Conservation (phyloP, 164 flowering plant genomes). For the Dillenia suffruticosa region DNA sequence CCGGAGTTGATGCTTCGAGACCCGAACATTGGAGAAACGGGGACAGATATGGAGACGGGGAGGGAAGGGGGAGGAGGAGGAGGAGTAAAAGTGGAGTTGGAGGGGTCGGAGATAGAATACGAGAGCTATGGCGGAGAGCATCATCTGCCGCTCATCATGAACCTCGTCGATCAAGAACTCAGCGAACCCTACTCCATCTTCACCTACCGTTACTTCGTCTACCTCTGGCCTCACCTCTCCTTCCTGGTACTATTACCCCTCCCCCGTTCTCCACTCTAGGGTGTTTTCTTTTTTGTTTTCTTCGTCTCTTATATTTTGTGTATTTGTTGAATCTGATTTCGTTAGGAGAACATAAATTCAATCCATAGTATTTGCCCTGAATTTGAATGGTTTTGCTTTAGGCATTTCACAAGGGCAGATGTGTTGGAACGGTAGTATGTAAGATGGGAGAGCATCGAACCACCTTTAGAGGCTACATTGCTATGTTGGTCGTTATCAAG, state of each 20-base stretch:
- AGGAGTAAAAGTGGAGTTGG: constrained; percentile 7
- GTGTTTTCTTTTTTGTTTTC: background rate
- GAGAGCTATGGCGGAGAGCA: constrained; percentile 92
- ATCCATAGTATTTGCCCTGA: too few relatives aligned
- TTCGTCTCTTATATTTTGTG: background rate
- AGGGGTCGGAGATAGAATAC: constrained; percentile 62
- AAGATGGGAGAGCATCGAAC: constrained; percentile 96
- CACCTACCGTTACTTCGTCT: constrained; percentile 98
- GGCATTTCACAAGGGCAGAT: constrained; percentile 86
- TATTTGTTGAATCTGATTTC: constrained; percentile 1
- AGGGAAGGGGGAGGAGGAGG: constrained; percentile 3
- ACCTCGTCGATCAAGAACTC: constrained; percentile 84
- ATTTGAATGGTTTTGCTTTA: constrained; percentile 6
- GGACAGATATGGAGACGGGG: constrained; percentile 7
- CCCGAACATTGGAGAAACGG: background rate
- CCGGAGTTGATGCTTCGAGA: too few relatives aligned
- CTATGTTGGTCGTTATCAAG: constrained; percentile 95
- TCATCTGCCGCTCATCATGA: constrained; percentile 89
- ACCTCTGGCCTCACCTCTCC: constrained; percentile 95
- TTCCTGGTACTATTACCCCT: constrained; percentile 48
- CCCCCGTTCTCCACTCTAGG: background rate
- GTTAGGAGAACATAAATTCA: constrained; percentile 1
- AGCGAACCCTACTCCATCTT: constrained; percentile 99
- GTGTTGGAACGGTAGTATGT: constrained; percentile 93
- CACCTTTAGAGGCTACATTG: constrained; percentile 91